Evolutionary conservation across 2,329 filamentous ascomycete genomes (phyloP).

Genomic region (Pyrenophora teres): DNA sequence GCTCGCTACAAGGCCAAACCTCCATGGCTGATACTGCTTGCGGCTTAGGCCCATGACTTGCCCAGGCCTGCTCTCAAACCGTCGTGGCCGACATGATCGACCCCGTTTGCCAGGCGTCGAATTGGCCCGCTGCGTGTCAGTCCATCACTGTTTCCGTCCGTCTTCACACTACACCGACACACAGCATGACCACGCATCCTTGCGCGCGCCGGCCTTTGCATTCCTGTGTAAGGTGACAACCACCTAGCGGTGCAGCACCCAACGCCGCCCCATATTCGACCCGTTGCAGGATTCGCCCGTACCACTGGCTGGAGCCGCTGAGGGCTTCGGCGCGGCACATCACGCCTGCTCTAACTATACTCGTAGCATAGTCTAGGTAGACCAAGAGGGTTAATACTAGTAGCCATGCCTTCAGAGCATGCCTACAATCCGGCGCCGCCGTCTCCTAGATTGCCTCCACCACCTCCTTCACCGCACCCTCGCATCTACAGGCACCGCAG

Average conservation of each 20-base stretch:
- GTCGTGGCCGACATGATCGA: constrained; percentile 21
- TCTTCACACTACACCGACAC: constrained; percentile 12
- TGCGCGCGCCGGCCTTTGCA: constrained; percentile 12
- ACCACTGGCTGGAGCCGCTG: constrained; percentile 40
- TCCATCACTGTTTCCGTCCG: constrained; percentile 21
- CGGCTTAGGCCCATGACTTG: constrained; percentile 3
- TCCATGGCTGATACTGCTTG: constrained; percentile 10
- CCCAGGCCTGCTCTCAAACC: constrained; percentile 1
- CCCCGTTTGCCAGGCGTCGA: constrained; percentile 22
- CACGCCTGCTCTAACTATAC: constrained; percentile 21
- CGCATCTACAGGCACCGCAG: constrained; percentile 26
- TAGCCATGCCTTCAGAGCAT: constrained; percentile 18
- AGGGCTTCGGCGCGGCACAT: constrained; percentile 32
- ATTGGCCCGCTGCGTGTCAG: constrained; percentile 17
- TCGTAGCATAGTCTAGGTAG: not conserved
- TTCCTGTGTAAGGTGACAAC: constrained; percentile 24
- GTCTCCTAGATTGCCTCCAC: constrained; percentile 27
- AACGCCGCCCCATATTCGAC: constrained; percentile 14
- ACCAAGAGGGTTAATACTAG: constrained; percentile 12
- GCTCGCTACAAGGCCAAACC: constrained; percentile 23
- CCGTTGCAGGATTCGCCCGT: constrained; percentile 26
- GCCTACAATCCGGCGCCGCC: constrained; percentile 18
- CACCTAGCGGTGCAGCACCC: constrained; percentile 14
- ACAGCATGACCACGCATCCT: constrained; percentile 15
- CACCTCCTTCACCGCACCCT: constrained; percentile 23